Conservation (phyloP, 768 basidiomycete species). For the Xerocomus brunneocitrinus region DNA sequence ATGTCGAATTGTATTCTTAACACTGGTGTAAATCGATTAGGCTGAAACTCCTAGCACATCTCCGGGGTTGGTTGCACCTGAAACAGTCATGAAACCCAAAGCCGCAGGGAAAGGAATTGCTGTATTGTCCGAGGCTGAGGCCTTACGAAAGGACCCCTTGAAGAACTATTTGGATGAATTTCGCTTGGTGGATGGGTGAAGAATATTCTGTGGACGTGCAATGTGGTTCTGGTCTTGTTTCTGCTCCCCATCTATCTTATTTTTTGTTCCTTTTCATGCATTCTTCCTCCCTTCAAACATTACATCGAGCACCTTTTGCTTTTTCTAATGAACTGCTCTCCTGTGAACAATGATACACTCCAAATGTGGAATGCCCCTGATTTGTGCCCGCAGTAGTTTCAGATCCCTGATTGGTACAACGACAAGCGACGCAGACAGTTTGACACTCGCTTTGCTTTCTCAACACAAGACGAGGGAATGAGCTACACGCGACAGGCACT, state of each 20-base stretch:
- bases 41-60: constrained; percentile 23
- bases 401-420: not conserved
- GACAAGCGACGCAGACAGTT: not conserved
- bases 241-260: constrained; percentile 15
- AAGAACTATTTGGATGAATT: constrained; percentile 57
- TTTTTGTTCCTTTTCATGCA: not conserved
- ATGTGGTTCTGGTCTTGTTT: not conserved
- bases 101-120: constrained; percentile 38
- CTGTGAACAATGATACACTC: not conserved
- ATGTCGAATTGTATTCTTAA: constrained; percentile 6
- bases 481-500: constrained; percentile 46
- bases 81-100: constrained; percentile 68
- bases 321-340: constrained; percentile 4
- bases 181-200: constrained; percentile 22
- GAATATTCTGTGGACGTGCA: not conserved
- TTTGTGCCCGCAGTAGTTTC: constrained; percentile 9
- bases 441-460: not conserved
- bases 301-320: not conserved
- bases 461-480: constrained; percentile 31
- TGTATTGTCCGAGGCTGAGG: constrained; percentile 66
- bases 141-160: constrained; percentile 71
- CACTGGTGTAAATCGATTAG: constrained; percentile 12
- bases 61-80: constrained; percentile 34
- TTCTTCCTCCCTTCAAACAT: not conserved
- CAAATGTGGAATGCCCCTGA: constrained; percentile 20